Base-by-base conservation (phyloP, 768 basidiomycete species). In the Mycena crocata region DNA sequence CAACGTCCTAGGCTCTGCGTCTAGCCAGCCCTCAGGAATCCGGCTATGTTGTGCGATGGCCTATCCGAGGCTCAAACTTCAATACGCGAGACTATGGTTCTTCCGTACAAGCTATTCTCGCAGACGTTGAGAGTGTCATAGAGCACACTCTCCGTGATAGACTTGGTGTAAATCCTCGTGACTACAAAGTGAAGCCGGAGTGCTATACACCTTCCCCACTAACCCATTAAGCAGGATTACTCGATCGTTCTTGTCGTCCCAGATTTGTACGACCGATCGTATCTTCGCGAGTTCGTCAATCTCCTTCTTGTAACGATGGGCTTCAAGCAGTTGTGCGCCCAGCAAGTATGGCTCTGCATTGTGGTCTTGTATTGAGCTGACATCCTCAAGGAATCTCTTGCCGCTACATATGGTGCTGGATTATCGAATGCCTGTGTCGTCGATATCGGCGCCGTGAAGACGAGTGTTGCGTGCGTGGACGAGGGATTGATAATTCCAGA, bases 391-490 rank as follows among this genome's bases (percentile, higher is more conserved):
- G 96, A 98, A 83, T 92, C 95, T 5, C 83, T 97, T 42, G 93
- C 94, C 35, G 95, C 96, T 5, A 95, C 95, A 0, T 98, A 96
- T 75, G 96, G 96, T 24, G 96, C 97, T 9, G 97, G 97, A 9
- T 90, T 99, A 56, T 94, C 94, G 0, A 93, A 90, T 72, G 98
- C 96, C 14, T 99, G 98, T 73, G 94, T 99, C 6, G 93, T 99
- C 37, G 95, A 99, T 76, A 91, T 99, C 55, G 98, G 98, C 4
- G 93, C 97, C 15, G 85, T 83, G 19, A 88, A 85, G 60, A 95
- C 94, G 2, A 94, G 88, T 64, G 88, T 99, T 44, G 90, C 96
- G 0, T 98, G 96, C 74, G 92, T 99, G 2, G 98, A 99, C 62
- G 98, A 99, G 72, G 98, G 98, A 2, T 75, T 96, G 54, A 87